Evolutionary conservation across 768 basidiomycete genomes (phyloP), one percentile per base, ranked within the genome.

Genomic region (Porpolomopsis calyptriformis): DNA sequence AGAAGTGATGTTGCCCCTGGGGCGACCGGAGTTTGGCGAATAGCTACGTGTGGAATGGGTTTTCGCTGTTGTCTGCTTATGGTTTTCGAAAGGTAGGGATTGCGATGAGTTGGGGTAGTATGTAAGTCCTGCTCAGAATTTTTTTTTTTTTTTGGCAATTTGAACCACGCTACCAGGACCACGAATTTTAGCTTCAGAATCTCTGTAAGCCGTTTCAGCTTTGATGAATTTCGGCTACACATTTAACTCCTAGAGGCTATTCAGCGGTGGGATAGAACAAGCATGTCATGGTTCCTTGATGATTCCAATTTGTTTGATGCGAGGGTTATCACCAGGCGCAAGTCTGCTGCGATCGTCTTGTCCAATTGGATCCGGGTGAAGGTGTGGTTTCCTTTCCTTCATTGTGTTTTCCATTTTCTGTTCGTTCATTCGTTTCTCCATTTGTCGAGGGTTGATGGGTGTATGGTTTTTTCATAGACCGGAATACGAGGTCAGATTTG

Each of bases 71-170:
- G 12, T 16, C 18, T 36, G 16, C 18, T 45, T 11, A 36, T 16
- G 22, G 19, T 23, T 34, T 24, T 14, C 16, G 7, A 12, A 11
- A 44, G 22, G 89, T 88, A 8, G 71, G 83, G 14, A 70, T 96
- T 18, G 89, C 88, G 6, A 83, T 91, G 82, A 90, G 90, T 11
- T 96, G 92, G 92, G 92, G 89, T 29, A 85, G 82, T 41, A 88
- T 87, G 63, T 70, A 37, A 31, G 64, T 54, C 11, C 12, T 20
- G 22, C 33, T 11, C 4, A 7, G 16, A 16, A 2, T 4, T 16
- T 5, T 7, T 38, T 9, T 29, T 20, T 23, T 11, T 25, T 18
- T 12, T 36, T 19, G n/a, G n/a, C n/a, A n/a, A n/a, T n/a, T n/a
- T n/a, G n/a, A n/a, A n/a, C n/a, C n/a, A n/a, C 5, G 25, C 10